Base-by-base conservation (phyloP, 2,329 filamentous ascomycete species). In the Acrocalymma vagum region DNA sequence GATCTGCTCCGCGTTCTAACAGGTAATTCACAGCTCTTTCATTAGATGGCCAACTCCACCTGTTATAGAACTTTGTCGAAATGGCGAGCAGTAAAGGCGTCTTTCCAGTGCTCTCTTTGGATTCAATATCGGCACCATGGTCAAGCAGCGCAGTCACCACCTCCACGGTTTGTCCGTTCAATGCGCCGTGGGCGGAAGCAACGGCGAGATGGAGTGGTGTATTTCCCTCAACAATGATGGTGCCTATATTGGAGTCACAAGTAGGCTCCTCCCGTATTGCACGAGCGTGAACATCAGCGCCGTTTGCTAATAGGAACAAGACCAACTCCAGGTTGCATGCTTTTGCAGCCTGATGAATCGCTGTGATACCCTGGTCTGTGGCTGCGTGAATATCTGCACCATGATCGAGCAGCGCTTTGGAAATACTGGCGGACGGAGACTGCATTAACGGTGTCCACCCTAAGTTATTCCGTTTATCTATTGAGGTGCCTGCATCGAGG, bases 391-490 rank as follows among this genome's bases (percentile, higher is more conserved):
- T 28, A 20, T 42, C 15, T 28, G 38, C 38, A 22, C 38, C 38
- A 16, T 34, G 30, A 35, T 35, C 30, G 13, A 42, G 29, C 31
- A 42, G 38, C 29, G 26, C 30, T 29, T 22, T 29, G 8, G 38
- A 34, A 28, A 42, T 33, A 14, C 20, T 22, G 25, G 18, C 26
- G 23, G 33, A 37, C 22, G 6, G 16, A 20, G 37, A 32, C 29
- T 33, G 23, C 37, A 40, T 40, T n/a, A 41, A 26, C 17, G 35
- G 35, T 30, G 35, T 38, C 35, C 35, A 38, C 8, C 35, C 26
- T 11, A 29, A 25, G 18, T 23, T 30, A 29, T 38, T 38, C 24
- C 20, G 35, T 30, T 24, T 21, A 23, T 38, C 27, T 9, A 38
- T 17, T 29, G 13, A 28, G 8, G 35, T 14, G 35, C 27, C 27